Conservation (phyloP, 495 filamentous ascomycete species). For the Bryoglossum gracile region DNA sequence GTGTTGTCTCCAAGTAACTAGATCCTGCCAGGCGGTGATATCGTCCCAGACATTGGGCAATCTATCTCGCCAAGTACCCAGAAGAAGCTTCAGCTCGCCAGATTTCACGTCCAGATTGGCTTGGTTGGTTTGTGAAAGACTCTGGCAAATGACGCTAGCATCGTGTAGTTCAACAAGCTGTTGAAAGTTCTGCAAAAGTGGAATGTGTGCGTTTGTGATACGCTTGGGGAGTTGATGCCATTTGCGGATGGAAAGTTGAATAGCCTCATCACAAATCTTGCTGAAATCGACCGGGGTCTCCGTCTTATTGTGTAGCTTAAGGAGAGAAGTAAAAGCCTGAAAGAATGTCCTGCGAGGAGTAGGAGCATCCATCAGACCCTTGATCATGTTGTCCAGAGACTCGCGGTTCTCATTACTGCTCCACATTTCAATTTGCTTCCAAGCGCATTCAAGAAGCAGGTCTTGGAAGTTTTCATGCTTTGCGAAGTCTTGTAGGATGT, state of each 20-base stretch:
- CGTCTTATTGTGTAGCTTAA: constrained; percentile 85
- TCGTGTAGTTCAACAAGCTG: constrained; percentile 97
- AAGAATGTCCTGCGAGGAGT: constrained; percentile 92
- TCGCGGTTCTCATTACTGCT: constrained; percentile 76
- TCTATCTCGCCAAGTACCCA: constrained; percentile 92
- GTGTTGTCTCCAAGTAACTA: constrained; percentile 98
- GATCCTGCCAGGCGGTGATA: constrained; percentile 97
- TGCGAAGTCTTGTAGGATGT: constrained; percentile 92
- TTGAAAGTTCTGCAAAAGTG: constrained; percentile 94
- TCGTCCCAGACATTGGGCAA: constrained; percentile 98
- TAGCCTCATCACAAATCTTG: constrained; percentile 86
- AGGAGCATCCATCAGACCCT: constrained; percentile 93
- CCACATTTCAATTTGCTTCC: constrained; percentile 93
- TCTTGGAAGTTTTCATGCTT: constrained; percentile 99
- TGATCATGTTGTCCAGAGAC: constrained; percentile 81
- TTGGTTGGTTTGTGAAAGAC: constrained; percentile 75
- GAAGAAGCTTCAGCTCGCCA: constrained; percentile 86
- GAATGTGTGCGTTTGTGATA: constrained; percentile 93
- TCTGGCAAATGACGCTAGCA: constrained; percentile 89
- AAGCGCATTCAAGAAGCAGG: constrained; percentile 87
- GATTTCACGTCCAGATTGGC: constrained; percentile 88
- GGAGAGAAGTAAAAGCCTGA: constrained; percentile 92
- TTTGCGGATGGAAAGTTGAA: constrained; percentile 92
- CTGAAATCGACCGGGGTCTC: constrained; percentile 77
- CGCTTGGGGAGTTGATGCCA: constrained; percentile 94